Percentiles rank a stretch among this genome's conserved stretches.
Conservation (phyloP, 176 grass and related monocot species). For the Chloris gayana region DNA sequence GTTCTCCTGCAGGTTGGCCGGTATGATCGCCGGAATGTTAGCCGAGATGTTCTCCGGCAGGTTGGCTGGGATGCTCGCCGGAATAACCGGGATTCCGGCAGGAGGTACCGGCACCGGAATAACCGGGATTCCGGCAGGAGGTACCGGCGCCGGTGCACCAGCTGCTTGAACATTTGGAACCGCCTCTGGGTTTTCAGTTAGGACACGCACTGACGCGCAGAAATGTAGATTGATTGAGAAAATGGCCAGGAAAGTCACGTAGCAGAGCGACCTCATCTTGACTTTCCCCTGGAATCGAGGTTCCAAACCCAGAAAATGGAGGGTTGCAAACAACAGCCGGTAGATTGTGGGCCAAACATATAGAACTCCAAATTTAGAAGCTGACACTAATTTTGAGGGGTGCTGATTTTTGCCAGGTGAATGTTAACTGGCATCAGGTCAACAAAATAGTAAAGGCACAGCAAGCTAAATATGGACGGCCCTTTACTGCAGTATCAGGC, state of each 20-base stretch:
- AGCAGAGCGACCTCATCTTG: slow-evolving; percentile 37
- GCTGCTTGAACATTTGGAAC: neutral
- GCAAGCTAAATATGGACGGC: slow-evolving; percentile 26
- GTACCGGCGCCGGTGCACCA: neutral
- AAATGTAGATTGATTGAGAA: slow-evolving; percentile 3
- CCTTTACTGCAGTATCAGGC: no score
- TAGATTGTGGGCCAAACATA: neutral
- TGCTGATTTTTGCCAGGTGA: neutral
- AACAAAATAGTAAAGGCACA: neutral
- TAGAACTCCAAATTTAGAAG: neutral
- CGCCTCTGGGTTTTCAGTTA: neutral
- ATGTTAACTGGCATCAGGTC: neutral
- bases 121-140: neutral
- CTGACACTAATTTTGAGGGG: slow-evolving; percentile 21
- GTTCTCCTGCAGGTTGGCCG: no score
- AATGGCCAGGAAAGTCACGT: slow-evolving; percentile 44
- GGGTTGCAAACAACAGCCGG: slow-evolving; percentile 25
- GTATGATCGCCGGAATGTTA: no score
- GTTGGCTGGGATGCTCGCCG: no score
- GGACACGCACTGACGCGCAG: slow-evolving; percentile 9
- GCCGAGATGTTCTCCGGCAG: no score
- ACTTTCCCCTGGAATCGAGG: slow-evolving; percentile 32
- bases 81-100: no score
- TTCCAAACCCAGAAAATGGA: slow-evolving; percentile 14
- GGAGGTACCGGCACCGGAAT: no score